A percentile compares a stretch with the other conserved stretches of the same genome.
Evolutionary conservation across 2,329 filamentous ascomycete genomes (phyloP).

Genomic region (Fusarium piperis): DNA sequence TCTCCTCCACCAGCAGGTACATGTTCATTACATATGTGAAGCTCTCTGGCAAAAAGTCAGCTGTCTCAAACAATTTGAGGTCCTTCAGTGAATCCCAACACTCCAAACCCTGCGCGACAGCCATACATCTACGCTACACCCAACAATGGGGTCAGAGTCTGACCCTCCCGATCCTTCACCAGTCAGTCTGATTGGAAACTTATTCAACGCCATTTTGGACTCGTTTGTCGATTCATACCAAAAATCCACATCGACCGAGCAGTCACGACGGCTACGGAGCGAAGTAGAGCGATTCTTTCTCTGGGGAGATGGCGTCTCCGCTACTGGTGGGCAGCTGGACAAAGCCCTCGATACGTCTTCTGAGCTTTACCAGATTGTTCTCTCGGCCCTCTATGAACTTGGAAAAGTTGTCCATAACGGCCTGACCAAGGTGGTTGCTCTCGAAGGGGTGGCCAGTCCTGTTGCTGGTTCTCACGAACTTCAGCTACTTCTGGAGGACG

Average conservation of each 20-base stretch:
- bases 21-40: not conserved
- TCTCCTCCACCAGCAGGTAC: not conserved
- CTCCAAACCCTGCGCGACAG: not conserved
- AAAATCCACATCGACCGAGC: fast-evolving
- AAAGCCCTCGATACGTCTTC: not conserved
- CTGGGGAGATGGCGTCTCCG: not conserved
- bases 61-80: fast-evolving
- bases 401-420: not conserved
- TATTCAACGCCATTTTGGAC: not conserved
- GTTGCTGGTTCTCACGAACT: not conserved
- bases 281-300: not conserved
- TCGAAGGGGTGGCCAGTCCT: not conserved
- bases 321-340: not conserved
- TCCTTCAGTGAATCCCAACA: not conserved
- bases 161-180: not conserved
- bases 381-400: not conserved
- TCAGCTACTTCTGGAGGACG: not conserved
- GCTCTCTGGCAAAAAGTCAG: too few relatives aligned
- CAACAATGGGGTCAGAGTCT: not conserved
- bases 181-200: not conserved
- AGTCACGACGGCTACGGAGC: not conserved
- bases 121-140: too few relatives aligned
- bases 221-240: not conserved
- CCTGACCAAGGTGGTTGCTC: not conserved
- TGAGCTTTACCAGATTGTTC: not conserved